A percentile compares a stretch with the other conserved stretches of the same genome.
Conservation (phyloP, 768 basidiomycete genomes). For the Hebeloma cylindrosporum region DNA sequence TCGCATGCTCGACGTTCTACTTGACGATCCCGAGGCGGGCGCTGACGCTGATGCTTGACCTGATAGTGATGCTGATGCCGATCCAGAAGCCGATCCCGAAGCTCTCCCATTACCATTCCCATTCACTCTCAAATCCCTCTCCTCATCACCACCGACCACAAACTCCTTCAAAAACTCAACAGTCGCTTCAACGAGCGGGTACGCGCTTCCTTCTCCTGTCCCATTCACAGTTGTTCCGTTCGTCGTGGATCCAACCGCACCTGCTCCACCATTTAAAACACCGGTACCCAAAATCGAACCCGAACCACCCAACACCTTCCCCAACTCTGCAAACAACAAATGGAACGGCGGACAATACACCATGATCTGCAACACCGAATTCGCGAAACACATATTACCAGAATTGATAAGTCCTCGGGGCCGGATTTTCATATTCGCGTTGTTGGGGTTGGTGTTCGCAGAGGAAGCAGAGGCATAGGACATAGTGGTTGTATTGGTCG, state of each 20-base stretch:
- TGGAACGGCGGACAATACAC: constrained; percentile 90
- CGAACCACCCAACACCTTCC: constrained; percentile 29
- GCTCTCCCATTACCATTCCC: constrained; percentile 12
- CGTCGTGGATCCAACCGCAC: constrained; percentile 25
- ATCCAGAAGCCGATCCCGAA: background rate
- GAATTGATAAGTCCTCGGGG: constrained; percentile 89
- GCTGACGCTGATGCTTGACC: constrained; percentile 6
- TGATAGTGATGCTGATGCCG: constrained; percentile 1
- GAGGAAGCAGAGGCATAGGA: no score
- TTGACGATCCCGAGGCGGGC: no score
- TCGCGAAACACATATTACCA: constrained; percentile 98
- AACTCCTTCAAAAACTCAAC: constrained; percentile 82
- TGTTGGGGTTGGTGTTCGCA: no score
- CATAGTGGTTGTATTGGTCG: no score
- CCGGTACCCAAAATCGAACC: background rate
- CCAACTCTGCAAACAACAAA: constrained; percentile 71
- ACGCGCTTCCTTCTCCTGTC: constrained; percentile 29
- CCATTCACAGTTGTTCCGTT: constrained; percentile 1
- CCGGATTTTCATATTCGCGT: constrained; percentile 46
- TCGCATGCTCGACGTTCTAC: constrained; percentile 18
- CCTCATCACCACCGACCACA: constrained; percentile 32
- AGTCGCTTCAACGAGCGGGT: constrained; percentile 68
- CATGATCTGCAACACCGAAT: constrained; percentile 88
- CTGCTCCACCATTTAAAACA: background rate
- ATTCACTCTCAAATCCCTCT: constrained; percentile 20